phyloP scores from a whole-genome alignment of 345 rosid species.

The Reutealis trisperma region DNA sequence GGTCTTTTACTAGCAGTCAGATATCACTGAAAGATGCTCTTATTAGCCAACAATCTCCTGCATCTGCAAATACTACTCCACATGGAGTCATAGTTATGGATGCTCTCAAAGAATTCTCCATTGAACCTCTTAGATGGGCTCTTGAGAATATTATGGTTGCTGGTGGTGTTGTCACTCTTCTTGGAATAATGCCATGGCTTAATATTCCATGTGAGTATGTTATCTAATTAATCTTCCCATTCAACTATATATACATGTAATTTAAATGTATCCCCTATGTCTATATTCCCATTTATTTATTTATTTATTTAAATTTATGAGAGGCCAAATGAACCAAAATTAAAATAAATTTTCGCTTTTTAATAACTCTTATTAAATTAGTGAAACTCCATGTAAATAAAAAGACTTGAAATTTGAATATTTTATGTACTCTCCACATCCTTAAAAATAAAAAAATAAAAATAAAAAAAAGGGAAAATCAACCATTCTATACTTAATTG shows the following conservation, averaged over 20 bases:
- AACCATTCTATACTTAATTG: too few relatives aligned
- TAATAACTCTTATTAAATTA: too few relatives aligned
- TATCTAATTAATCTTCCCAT: neutral
- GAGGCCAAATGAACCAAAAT: too few relatives aligned
- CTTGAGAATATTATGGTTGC: constrained; percentile 38
- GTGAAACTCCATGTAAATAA: too few relatives aligned
- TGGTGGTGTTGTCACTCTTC: constrained; percentile 42
- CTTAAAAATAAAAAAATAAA: too few relatives aligned
- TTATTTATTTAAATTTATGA: too few relatives aligned
- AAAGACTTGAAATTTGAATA: too few relatives aligned
- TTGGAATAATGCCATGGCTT: constrained; percentile 61
- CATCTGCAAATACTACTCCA: constrained; percentile 15
- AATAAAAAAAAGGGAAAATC: too few relatives aligned
- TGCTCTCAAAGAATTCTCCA: constrained; percentile 44
- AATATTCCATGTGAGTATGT: constrained; percentile 46
- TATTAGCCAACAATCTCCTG: constrained; percentile 20
- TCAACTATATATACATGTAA: neutral
- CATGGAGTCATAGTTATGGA: constrained; percentile 55
- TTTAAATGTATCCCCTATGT: too few relatives aligned
- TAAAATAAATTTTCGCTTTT: too few relatives aligned
- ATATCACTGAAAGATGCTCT: constrained; percentile 22
- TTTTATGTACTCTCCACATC: too few relatives aligned
- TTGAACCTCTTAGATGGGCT: constrained; percentile 48
- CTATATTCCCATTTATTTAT: too few relatives aligned
- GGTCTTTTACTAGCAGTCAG: neutral